These are phyloP conservation scores for Porpolomopsis calyptriformis DNA, from an alignment of 768 basidiomycete species.

Conservation along the genomic window DNA sequence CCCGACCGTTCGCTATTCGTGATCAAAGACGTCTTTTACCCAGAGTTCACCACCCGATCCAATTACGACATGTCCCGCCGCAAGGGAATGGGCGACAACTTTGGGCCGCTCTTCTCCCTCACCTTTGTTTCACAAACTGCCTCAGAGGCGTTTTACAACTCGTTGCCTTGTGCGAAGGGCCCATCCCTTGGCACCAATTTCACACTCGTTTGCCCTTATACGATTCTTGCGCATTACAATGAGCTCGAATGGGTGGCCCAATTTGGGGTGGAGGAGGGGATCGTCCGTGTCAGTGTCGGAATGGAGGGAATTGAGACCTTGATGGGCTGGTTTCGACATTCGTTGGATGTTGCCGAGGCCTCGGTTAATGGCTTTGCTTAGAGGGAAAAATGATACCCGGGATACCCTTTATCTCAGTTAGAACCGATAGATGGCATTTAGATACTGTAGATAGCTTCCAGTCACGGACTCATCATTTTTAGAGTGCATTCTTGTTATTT, in stretches of 20 bases:
- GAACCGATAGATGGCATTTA: too few relatives aligned
- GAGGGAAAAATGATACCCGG: too few relatives aligned
- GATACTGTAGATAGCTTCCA: too few relatives aligned
- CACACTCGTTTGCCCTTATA: conserved; percentile 68
- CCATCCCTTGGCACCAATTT: conserved; percentile 71
- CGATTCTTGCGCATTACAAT: conserved; percentile 60
- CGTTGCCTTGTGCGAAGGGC: conserved; percentile 58
- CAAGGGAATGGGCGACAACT: conserved; percentile 28
- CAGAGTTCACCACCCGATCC: conserved; percentile 45
- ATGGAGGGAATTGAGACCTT: conserved; percentile 46
- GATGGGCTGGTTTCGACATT: conserved; percentile 36
- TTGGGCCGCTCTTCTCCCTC: conserved; percentile 58
- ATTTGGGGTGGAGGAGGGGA: conserved; percentile 52
- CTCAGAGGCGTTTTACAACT: conserved; percentile 55
- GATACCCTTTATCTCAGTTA: too few relatives aligned
- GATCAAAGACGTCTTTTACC: conserved; percentile 61
- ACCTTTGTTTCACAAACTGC: conserved; percentile 47
- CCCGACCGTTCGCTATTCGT: conserved; percentile 13
- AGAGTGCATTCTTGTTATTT: too few relatives aligned
- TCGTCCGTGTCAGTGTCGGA: conserved; percentile 65
- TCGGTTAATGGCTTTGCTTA: too few relatives aligned
- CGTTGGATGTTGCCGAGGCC: conserved; percentile 47
- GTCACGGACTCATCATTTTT: too few relatives aligned
- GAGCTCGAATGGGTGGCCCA: conserved; percentile 66
- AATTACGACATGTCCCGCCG: conserved; percentile 46